These are phyloP conservation scores for Maudiozyma humilis DNA, from an alignment of 1,139 yeast genomes.

Conservation along the genomic window DNA sequence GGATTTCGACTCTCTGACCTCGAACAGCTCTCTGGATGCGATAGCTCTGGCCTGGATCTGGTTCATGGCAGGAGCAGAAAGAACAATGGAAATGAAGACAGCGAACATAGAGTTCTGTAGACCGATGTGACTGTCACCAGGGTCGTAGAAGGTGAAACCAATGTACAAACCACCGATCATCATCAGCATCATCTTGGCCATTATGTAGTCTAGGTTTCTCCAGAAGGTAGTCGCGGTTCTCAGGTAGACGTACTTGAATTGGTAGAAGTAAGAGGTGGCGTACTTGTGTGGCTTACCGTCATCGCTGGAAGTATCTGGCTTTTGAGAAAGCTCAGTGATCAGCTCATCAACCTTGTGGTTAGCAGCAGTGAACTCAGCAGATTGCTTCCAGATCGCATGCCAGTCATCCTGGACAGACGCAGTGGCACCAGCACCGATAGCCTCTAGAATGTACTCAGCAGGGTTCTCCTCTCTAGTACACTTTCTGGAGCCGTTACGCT, in stretches of 20 bases:
- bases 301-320: slow-evolving; percentile 8
- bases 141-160: slow-evolving; percentile 40
- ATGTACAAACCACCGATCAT: slow-evolving; percentile 36
- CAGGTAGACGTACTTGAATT: slow-evolving; percentile 32
- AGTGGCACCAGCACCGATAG: slow-evolving; percentile 55
- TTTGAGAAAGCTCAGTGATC: slow-evolving; percentile 16
- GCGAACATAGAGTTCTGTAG: slow-evolving; percentile 44
- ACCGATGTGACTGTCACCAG: slow-evolving; percentile 32
- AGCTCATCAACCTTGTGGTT: slow-evolving; percentile 27
- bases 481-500: slow-evolving; percentile 44
- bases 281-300: slow-evolving; percentile 22
- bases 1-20: slow-evolving; percentile 56
- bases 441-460: slow-evolving; percentile 52
- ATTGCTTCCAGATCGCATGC: slow-evolving; percentile 41
- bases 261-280: slow-evolving; percentile 37
- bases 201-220: slow-evolving; percentile 39
- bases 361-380: slow-evolving; percentile 31
- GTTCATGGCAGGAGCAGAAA: slow-evolving; percentile 38
- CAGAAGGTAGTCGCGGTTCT: slow-evolving; percentile 38
- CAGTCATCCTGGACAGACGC: slow-evolving; percentile 41
- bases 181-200: slow-evolving; percentile 37
- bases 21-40: slow-evolving; percentile 47
- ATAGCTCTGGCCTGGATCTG: slow-evolving; percentile 43
- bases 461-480: slow-evolving; percentile 46
- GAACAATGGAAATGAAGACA: slow-evolving; percentile 39